Percentiles rank a stretch among this genome's conserved stretches.
Conservation (phyloP, 2,329 filamentous ascomycete genomes). For the Diplodia mutila region DNA sequence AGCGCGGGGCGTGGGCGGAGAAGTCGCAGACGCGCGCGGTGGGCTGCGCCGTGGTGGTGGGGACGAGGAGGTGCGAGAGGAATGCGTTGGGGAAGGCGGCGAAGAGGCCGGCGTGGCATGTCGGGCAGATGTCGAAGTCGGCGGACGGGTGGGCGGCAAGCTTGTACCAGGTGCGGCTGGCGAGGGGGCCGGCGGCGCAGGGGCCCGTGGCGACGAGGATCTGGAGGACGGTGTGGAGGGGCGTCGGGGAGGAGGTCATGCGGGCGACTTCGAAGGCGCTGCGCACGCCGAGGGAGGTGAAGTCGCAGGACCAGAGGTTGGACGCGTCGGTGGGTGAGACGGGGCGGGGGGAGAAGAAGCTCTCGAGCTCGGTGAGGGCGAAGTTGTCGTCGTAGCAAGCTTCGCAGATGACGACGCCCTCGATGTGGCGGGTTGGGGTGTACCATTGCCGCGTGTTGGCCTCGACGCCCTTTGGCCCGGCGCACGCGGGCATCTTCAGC, state of each 20-base stretch:
- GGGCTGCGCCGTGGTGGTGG: background rate
- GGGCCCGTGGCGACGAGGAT: slow-evolving; percentile 47
- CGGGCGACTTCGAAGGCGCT: slow-evolving; percentile 56
- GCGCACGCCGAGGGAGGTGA: slow-evolving; percentile 50
- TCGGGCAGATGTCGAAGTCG: slow-evolving; percentile 67
- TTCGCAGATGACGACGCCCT: background rate
- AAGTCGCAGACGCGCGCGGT: background rate
- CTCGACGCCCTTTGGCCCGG: slow-evolving; percentile 60
- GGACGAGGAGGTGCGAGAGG: slow-evolving; percentile 56
- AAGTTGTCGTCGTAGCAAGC: slow-evolving; percentile 58
- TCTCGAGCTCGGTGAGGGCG: slow-evolving; percentile 63
- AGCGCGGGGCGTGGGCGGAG: background rate
- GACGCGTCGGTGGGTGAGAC: slow-evolving; percentile 56
- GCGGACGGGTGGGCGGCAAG: slow-evolving; percentile 54
- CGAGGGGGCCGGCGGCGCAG: slow-evolving; percentile 59
- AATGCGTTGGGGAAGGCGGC: slow-evolving; percentile 49
- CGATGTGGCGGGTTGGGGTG: slow-evolving; percentile 32
- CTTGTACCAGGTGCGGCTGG: slow-evolving; percentile 66
- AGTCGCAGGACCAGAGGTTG: slow-evolving; percentile 67
- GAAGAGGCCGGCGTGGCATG: slow-evolving; percentile 71
- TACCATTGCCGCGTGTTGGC: slow-evolving; percentile 63
- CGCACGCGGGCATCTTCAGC: slow-evolving; percentile 54
- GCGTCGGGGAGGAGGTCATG: background rate
- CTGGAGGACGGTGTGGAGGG: background rate
- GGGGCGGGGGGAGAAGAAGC: slow-evolving; percentile 59